Base-by-base conservation (phyloP, 768 basidiomycete genomes). In the Gloeopeniophorella convolvens region DNA sequence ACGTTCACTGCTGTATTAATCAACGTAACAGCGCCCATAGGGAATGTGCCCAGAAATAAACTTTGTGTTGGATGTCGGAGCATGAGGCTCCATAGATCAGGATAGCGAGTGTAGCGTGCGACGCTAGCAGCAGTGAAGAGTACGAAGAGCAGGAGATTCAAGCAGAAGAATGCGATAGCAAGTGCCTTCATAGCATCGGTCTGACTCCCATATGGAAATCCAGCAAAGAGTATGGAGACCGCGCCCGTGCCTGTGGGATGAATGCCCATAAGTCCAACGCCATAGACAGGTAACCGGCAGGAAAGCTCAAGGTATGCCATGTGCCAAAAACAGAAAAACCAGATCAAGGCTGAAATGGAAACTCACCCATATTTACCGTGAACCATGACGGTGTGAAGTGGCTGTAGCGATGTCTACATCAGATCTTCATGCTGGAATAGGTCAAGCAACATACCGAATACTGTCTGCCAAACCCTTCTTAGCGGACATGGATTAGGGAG, bases 1-100 rank as follows among this genome's bases (percentile, higher is more conserved):
- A 76, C 66, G 5, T 65, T 65, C 16, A 77, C 68, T 0, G 75
- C 73, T 32, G 75, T 66, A 47, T 71, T 77, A 45, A 85, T 73
- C 28, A 85, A 63, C 1, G 83, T 84, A 2, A 77, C 70, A 4
- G 68, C 72, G 12, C 74, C 82, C 82, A 84, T 85, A 0, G 82
- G 79, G 55, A 68, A 72, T 6, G 66, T 67, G 27, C 71, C 70
- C 3, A 76, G 65, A 56, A 68, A 81, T 30, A 80, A 68, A 53
- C 75, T 74, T 47, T 78, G 74, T 3, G 66, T 65, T 4, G 79
- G 76, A 53, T 78, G 75, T 18, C 60, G 66, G 23, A 79, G 50
- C 67, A 81, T 75, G n/a, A 64, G 60, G 18, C 16, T 33, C 72
- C 75, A 77, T 42, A 77, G 69, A 28, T 71, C 70, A 0, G 79